Percentiles rank a stretch among this genome's conserved stretches.
Evolutionary conservation across 2,329 filamentous ascomycete genomes (phyloP).

Genomic region (Aspergillus pseudoviridinutans): DNA sequence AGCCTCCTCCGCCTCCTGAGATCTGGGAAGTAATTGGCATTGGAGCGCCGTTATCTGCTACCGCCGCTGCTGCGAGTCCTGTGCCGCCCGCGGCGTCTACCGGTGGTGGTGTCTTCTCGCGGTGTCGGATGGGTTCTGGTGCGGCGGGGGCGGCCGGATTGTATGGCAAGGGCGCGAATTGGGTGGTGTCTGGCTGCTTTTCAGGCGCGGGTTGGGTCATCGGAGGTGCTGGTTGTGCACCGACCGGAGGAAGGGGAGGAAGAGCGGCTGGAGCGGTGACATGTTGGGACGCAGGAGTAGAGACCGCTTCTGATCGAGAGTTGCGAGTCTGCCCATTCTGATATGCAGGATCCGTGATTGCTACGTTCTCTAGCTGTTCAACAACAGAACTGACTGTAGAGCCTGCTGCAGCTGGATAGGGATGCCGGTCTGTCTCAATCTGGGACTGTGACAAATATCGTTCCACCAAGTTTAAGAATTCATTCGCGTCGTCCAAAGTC

Average conservation of each 20-base stretch:
- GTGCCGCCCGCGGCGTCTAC: conserved; percentile 50
- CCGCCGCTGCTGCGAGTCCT: conserved; percentile 41
- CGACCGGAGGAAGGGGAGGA: conserved; percentile 24
- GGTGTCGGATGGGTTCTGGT: conserved; percentile 60
- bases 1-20: conserved; percentile 13
- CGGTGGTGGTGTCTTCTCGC: conserved; percentile 65
- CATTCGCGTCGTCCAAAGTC: conserved; percentile 55
- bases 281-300: conserved; percentile 16
- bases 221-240: conserved; percentile 13
- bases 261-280: conserved; percentile 19
- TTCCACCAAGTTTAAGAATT: conserved; percentile 48
- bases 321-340: conserved; percentile 42
- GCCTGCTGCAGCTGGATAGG: conserved; percentile 33
- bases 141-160: conserved; percentile 64
- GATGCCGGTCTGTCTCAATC: conserved; percentile 48
- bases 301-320: conserved; percentile 29
- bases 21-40: conserved; percentile 29
- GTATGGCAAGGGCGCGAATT: conserved; percentile 55
- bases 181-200: conserved; percentile 27
- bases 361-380: conserved; percentile 59
- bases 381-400: conserved; percentile 56
- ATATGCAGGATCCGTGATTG: conserved; percentile 52
- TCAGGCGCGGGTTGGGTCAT: conserved; percentile 12
- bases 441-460: conserved; percentile 35
- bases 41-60: conserved; percentile 33